Evolutionary conservation across 1,139 yeast species (phyloP), one percentile per base, ranked within the genome.

Genomic region (Taiozyma sp.): DNA sequence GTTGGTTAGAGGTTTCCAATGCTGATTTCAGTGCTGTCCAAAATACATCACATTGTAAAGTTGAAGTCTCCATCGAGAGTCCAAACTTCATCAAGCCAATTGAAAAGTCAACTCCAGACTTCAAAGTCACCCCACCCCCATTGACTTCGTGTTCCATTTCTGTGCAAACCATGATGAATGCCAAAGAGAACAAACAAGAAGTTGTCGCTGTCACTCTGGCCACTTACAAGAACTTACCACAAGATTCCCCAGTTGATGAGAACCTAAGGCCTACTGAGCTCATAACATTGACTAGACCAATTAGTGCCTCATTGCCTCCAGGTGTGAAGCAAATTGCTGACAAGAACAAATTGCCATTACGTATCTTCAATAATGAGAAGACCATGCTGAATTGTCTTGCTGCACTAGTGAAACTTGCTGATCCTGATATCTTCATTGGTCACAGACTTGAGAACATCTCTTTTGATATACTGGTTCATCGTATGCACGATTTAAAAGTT

Each of bases 401-500:
- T 48, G 93, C 89, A 0, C 70, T 84, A 63, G 71, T 93, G 50
- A 87, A 85, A 58, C 73, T 74, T 36, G 72, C 79, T 32, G 99
- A 95, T 67, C 97, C 99, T 0, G 99, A 95, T 71, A 86, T 92
- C 2, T 79, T 90, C 52, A 67, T 93, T 44, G 99, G 99, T 19
- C 98, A 95, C 65, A 78, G 87, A 57, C 72, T 93, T 54, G 97
- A 93, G 58, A 83, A 80, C 57, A 79, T 88, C 22, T 84, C 92
- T 10, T 70, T 92, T 48, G 96, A 89, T 64, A 87, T 92, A 24
- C 71, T 95, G 56, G 79, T 89, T 42, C 96, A 89, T 60, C 78
- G 99, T 59, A 80, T 92, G 82, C 76, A 81, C 62, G 96, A 87
- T 55, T 73, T 84, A 53, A 79, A 81, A 51, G 84, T 88, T 22